Percentiles rank a stretch among this genome's conserved stretches.
Conservation (phyloP, 148 eudicot species). For the Amaranthus palmeri region DNA sequence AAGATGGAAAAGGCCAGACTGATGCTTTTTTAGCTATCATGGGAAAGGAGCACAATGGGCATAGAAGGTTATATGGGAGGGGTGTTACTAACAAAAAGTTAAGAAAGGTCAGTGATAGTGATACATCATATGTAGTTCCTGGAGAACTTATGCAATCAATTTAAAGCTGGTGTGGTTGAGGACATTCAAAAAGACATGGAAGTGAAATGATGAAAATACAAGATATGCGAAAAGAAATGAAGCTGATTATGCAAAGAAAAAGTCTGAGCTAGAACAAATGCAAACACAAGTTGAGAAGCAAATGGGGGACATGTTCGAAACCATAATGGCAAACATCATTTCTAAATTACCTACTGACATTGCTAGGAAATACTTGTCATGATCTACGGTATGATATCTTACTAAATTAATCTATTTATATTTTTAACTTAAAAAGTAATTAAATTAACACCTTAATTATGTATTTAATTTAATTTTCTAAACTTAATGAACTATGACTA, state of each 20-base stretch:
- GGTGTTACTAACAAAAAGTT: conserved; percentile 10
- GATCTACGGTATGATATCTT: background rate
- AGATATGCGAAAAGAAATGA: background rate
- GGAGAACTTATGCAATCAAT: background rate
- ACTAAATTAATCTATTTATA: background rate
- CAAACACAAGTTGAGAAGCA: background rate
- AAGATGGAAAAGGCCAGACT: background rate
- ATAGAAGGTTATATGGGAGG: conserved; percentile 4
- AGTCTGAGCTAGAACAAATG: conserved; percentile 5
- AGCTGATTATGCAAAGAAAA: conserved; percentile 11
- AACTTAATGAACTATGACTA: too few relatives aligned
- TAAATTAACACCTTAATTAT: too few relatives aligned
- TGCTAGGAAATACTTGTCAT: conserved; percentile 7
- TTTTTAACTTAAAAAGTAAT: too few relatives aligned
- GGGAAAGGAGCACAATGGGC: conserved; percentile 10
- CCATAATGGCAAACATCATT: background rate
- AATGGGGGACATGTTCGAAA: background rate
- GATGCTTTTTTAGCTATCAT: conserved; percentile 5
- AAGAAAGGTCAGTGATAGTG: background rate
- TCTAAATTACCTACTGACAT: background rate
- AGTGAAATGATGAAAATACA: background rate
- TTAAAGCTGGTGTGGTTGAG: background rate
- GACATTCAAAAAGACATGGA: background rate
- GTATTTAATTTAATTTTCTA: too few relatives aligned
- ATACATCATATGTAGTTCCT: background rate